Conservation (phyloP, 495 filamentous ascomycete genomes). For the Neurospora sp. region DNA sequence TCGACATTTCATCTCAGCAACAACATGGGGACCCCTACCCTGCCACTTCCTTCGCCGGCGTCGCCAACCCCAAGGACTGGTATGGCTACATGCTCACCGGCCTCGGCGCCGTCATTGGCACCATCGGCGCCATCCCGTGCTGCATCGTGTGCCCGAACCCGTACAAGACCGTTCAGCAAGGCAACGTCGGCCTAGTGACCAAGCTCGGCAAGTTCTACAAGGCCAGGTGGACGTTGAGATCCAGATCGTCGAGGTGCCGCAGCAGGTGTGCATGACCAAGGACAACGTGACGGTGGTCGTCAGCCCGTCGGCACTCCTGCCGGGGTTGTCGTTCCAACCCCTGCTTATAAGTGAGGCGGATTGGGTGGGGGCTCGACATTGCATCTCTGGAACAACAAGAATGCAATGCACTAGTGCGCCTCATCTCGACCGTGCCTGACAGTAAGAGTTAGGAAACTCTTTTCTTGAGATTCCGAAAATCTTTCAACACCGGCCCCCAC, state of each 20-base stretch:
- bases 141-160: conserved; percentile 91
- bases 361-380: no score
- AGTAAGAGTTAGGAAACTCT: no score
- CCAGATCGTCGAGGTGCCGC: conserved; percentile 92
- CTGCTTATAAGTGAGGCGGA: no score
- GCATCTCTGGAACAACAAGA: no score
- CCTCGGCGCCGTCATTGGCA: conserved; percentile 69
- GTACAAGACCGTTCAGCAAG: conserved; percentile 84
- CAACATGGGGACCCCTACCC: no score
- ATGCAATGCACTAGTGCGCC: no score
- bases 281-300: conserved; percentile 92
- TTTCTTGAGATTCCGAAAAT: no score
- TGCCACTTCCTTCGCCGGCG: conserved; percentile 40
- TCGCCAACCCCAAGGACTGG: conserved; percentile 73
- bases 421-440: no score
- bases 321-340: no score
- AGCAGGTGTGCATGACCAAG: conserved; percentile 98
- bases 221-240: conserved; percentile 98
- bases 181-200: conserved; percentile 89
- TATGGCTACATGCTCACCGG: conserved; percentile 79
- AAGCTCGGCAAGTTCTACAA: conserved; percentile 95
- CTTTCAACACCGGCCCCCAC: no score
- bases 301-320: conserved; percentile 40
- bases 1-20: no score
- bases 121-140: conserved; percentile 81